These are phyloP conservation scores for Komagataella pastoris DNA, from an alignment of 805 yeast species.

Conservation along the genomic window DNA sequence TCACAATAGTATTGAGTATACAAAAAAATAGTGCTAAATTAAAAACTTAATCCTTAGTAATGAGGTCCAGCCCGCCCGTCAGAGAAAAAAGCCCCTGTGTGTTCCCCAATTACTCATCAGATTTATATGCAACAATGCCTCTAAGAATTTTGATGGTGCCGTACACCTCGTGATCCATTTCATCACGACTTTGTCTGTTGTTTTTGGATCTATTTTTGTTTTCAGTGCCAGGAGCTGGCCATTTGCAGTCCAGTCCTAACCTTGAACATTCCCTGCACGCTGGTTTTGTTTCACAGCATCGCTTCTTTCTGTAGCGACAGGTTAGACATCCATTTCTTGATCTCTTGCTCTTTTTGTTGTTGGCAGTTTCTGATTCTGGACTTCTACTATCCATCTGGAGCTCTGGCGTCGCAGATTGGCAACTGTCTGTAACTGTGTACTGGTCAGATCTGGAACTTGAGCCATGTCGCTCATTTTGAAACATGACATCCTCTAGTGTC, in stretches of 20 bases:
- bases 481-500: background rate
- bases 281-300: slow-evolving; percentile 66
- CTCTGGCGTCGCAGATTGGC: background rate
- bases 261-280: slow-evolving; percentile 56
- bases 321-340: slow-evolving; percentile 68
- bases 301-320: slow-evolving; percentile 63
- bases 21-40: too few relatives aligned
- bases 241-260: slow-evolving; percentile 47
- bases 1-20: background rate
- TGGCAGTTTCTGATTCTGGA: background rate
- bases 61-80: background rate
- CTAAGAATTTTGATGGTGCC: slow-evolving; percentile 50
- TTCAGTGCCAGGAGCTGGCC: slow-evolving; percentile 66
- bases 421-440: background rate
- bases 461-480: background rate
- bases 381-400: background rate
- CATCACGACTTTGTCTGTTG: slow-evolving; percentile 32
- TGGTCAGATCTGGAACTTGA: background rate
- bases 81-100: background rate
- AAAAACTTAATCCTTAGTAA: too few relatives aligned
- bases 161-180: slow-evolving; percentile 37
- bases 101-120: slow-evolving; percentile 9
- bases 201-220: slow-evolving; percentile 44
- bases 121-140: slow-evolving; percentile 41
- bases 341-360: slow-evolving; percentile 24